Evolutionary conservation across 2,329 filamentous ascomycete genomes (phyloP).

Genomic region (Cercospora nicotianae): DNA sequence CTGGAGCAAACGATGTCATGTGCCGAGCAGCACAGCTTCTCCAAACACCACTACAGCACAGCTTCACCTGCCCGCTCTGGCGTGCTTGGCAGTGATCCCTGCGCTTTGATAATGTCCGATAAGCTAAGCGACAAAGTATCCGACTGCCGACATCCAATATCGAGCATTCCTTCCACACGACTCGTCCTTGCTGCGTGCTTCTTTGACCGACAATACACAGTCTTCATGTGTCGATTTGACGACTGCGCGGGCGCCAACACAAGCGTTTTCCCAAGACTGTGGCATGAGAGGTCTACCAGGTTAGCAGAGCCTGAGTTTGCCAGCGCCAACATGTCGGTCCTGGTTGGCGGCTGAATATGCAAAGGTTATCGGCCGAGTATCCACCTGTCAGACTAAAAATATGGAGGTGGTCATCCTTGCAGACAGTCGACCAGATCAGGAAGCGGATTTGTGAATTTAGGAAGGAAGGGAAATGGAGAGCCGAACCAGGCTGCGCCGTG

Average conservation of each 20-base stretch:
- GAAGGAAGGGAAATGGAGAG: constrained; percentile 11
- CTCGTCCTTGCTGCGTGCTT: not conserved
- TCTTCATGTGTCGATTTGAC: no score
- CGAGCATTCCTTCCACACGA: not conserved
- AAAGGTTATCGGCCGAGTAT: not conserved
- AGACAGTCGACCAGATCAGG: constrained; percentile 3
- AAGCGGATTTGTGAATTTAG: constrained; percentile 1
- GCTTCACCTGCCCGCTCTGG: not conserved
- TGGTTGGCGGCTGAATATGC: constrained; percentile 1
- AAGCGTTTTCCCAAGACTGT: not conserved
- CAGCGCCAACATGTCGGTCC: not conserved
- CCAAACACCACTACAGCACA: not conserved
- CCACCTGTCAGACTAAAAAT: constrained; percentile 8
- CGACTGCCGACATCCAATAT: not conserved
- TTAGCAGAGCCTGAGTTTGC: not conserved
- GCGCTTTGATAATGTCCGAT: not conserved
- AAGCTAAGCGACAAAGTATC: not conserved
- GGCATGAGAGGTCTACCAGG: not conserved
- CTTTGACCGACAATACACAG: no score
- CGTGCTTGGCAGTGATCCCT: not conserved
- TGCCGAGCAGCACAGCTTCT: not conserved
- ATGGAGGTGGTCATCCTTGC: constrained; percentile 8
- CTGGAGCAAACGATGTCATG: constrained; percentile 5
- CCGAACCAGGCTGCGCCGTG: constrained; percentile 6
- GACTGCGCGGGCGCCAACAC: not conserved